Percentiles rank a stretch among this genome's conserved stretches.
These are phyloP conservation scores for Austroboletus niveus DNA, from an alignment of 1,284 basidiomycete species.

Conservation along the genomic window DNA sequence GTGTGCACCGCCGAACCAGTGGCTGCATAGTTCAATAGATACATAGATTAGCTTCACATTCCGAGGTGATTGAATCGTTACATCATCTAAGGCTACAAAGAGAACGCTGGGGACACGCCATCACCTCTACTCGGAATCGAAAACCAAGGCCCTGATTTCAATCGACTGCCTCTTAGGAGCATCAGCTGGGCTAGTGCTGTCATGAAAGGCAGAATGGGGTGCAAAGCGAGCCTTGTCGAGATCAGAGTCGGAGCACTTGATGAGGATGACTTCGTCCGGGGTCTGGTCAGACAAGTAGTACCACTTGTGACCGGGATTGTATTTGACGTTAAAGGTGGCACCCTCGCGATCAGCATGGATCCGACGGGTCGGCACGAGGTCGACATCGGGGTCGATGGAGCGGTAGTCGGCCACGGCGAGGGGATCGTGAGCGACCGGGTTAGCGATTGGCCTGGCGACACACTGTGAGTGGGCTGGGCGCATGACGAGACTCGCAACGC, in stretches of 20 bases:
- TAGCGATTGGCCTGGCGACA: conserved; percentile 37
- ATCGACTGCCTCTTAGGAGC: conserved; percentile 37
- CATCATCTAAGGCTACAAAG: too few relatives aligned
- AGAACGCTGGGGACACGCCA: background rate
- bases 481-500: background rate
- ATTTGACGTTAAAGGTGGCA: conserved; percentile 21
- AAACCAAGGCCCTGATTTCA: conserved; percentile 28
- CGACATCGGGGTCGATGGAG: conserved; percentile 10
- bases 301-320: conserved; percentile 46
- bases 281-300: conserved; percentile 48
- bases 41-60: background rate
- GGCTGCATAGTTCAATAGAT: background rate
- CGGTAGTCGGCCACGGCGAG: conserved; percentile 22
- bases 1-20: conserved; percentile 7
- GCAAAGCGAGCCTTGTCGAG: conserved; percentile 41
- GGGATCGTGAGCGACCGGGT: conserved; percentile 34
- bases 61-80: background rate
- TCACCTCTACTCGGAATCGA: conserved; percentile 19
- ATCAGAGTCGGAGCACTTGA: conserved; percentile 50
- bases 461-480: background rate
- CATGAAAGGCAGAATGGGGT: conserved; percentile 47
- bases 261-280: conserved; percentile 46
- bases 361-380: conserved; percentile 15
- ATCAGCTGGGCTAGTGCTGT: conserved; percentile 37
- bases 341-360: conserved; percentile 13